These are phyloP conservation scores for Fusarium sp. DNA, from an alignment of 2,329 filamentous ascomycete species.

Conservation along the genomic window DNA sequence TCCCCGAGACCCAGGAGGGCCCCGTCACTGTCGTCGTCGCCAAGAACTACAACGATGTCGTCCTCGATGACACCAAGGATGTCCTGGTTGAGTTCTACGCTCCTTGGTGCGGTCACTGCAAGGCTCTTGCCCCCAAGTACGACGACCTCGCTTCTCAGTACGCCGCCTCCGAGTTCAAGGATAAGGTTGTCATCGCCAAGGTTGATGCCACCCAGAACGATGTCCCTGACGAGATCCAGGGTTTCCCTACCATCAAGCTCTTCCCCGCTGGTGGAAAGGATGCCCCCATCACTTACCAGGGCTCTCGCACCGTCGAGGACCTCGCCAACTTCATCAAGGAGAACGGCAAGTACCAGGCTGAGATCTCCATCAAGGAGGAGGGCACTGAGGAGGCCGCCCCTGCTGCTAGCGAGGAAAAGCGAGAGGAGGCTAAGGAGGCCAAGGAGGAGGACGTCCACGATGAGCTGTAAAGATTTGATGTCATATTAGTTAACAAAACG, in stretches of 20 bases:
- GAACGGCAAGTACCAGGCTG: conserved; percentile 90
- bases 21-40: conserved; percentile 90
- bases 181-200: conserved; percentile 94
- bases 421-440: conserved; percentile 60
- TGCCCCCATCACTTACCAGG: conserved; percentile 86
- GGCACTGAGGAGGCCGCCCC: conserved; percentile 67
- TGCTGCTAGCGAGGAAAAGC: conserved; percentile 66
- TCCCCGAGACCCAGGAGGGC: conserved; percentile 93
- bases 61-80: conserved; percentile 95
- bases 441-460: conserved; percentile 70
- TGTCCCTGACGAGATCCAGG: conserved; percentile 94
- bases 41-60: conserved; percentile 91
- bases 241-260: conserved; percentile 99
- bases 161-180: conserved; percentile 81
- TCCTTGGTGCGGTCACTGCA: conserved; percentile 99
- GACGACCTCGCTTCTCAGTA: conserved; percentile 88
- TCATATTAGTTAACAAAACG: conserved; percentile 49
- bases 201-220: conserved; percentile 97
- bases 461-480: conserved; percentile 74
- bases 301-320: conserved; percentile 90
- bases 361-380: conserved; percentile 70
- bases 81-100: conserved; percentile 99
- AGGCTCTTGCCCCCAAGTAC: conserved; percentile 96
- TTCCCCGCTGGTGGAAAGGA: conserved; percentile 92
- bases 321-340: conserved; percentile 93